A percentile compares a stretch with the other conserved stretches of the same genome.
Conservation (phyloP, 2,329 filamentous ascomycete genomes). For the Myotisia sp. region DNA sequence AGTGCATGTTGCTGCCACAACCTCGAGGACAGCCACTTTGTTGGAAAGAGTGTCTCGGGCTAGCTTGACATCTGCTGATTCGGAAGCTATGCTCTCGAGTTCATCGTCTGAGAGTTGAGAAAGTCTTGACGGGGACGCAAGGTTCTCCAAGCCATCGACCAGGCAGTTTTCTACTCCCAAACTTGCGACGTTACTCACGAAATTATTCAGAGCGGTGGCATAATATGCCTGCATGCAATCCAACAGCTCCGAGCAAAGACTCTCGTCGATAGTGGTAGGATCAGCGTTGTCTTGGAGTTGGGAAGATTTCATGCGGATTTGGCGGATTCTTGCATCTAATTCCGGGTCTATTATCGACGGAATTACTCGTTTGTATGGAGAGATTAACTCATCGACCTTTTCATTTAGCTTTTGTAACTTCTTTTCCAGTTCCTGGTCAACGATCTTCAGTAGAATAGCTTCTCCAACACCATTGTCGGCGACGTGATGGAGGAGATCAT, state of each 20-base stretch:
- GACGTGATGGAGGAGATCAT: slow-evolving; percentile 14
- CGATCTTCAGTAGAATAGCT: slow-evolving; percentile 13
- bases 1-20: slow-evolving; percentile 11
- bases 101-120: slow-evolving; percentile 20
- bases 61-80: slow-evolving; percentile 13
- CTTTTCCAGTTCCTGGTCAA: slow-evolving; percentile 12
- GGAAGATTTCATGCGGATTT: slow-evolving; percentile 7
- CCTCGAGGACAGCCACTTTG: slow-evolving; percentile 11
- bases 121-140: slow-evolving; percentile 21
- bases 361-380: slow-evolving; percentile 13
- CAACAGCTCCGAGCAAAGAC: slow-evolving; percentile 12
- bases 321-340: slow-evolving; percentile 5
- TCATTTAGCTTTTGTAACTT: slow-evolving; percentile 12
- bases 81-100: slow-evolving; percentile 16
- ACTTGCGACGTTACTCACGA: slow-evolving; percentile 25
- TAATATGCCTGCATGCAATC: slow-evolving; percentile 17
- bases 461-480: slow-evolving; percentile 10
- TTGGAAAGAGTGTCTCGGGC: slow-evolving; percentile 6
- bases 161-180: slow-evolving; percentile 28
- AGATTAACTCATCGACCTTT: slow-evolving; percentile 15
- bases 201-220: slow-evolving; percentile 18
- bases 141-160: slow-evolving; percentile 20
- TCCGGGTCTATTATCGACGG: slow-evolving; percentile 12
- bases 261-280: background rate
- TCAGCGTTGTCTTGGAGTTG: slow-evolving; percentile 3